These are phyloP conservation scores for Tricholoma sp. DNA, from an alignment of 768 basidiomycete species.

Conservation along the genomic window DNA sequence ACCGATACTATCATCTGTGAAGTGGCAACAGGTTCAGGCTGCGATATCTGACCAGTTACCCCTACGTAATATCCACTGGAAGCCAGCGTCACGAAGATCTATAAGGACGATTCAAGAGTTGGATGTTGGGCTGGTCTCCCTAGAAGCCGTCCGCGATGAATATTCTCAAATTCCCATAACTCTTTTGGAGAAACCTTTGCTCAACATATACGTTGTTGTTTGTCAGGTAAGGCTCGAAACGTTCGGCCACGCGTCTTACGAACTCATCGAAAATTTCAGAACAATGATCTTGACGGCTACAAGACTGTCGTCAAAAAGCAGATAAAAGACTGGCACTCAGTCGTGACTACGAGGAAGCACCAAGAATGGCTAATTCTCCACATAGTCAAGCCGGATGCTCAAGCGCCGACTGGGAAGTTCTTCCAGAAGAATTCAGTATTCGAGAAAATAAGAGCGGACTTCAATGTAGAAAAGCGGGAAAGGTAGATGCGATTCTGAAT, in stretches of 20 bases:
- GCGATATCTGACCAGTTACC: conserved; percentile 73
- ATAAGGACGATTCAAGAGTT: conserved; percentile 88
- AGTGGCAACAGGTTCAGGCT: conserved; percentile 64
- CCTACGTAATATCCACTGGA: conserved; percentile 91
- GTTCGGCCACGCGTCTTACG: not conserved
- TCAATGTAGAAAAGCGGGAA: conserved; percentile 85
- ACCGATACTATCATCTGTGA: conserved; percentile 60
- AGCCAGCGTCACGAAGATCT: conserved; percentile 60
- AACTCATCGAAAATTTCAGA: conserved; percentile 46
- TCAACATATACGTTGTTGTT: conserved; percentile 80
- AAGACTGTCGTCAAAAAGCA: conserved; percentile 72
- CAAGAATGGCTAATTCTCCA: conserved; percentile 95
- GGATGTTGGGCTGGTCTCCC: conserved; percentile 64
- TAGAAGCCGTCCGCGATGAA: conserved; percentile 68
- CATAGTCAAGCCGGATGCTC: conserved; percentile 69
- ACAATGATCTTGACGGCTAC: conserved; percentile 69
- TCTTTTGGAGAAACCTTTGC: conserved; percentile 78
- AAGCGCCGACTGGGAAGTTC: conserved; percentile 54
- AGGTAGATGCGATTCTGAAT: conserved; percentile 39
- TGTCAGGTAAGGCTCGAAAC: conserved; percentile 65
- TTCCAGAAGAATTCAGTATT: conserved; percentile 84
- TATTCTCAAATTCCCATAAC: conserved; percentile 70
- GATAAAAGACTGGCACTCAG: conserved; percentile 87
- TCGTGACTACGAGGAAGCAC: conserved; percentile 61
- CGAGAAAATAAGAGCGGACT: conserved; percentile 89